phyloP scores from a whole-genome alignment of 441 rosid genomes.

The Adansonia rubrostipa region DNA sequence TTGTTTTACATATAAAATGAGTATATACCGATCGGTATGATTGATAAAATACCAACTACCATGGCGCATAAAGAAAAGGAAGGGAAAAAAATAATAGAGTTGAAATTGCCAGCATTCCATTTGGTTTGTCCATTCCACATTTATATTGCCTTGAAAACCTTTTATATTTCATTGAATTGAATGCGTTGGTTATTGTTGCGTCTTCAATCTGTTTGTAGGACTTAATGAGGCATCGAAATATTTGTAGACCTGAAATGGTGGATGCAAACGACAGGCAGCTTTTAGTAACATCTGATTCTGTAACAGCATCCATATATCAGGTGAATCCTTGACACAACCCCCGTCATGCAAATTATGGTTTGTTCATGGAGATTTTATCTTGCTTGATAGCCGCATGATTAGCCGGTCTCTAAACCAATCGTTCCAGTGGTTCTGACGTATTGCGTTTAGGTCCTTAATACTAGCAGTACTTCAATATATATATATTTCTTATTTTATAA shows the following conservation, averaged over 20 bases:
- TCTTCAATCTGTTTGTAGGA: constrained; percentile 10
- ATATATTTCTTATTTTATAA: background rate
- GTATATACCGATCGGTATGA: too few species aligned
- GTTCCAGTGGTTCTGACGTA: background rate
- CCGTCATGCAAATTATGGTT: background rate
- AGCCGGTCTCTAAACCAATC: background rate
- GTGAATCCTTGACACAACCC: constrained; percentile 29
- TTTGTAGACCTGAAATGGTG: constrained; percentile 62
- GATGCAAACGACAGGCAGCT: constrained; percentile 62
- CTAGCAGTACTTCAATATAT: background rate
- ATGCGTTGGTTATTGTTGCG: background rate
- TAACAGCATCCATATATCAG: constrained; percentile 68
- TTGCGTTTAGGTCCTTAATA: background rate
- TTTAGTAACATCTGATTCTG: constrained; percentile 56
- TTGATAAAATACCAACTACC: too few species aligned
- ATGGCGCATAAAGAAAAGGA: background rate
- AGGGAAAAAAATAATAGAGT: background rate
- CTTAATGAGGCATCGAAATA: constrained; percentile 31
- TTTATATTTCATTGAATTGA: background rate
- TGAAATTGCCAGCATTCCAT: background rate
- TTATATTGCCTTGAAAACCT: background rate
- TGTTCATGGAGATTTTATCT: background rate
- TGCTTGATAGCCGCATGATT: background rate
- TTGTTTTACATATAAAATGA: too few species aligned
- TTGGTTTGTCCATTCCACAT: background rate